Base-by-base conservation (phyloP, 2,329 filamentous ascomycete genomes). In the Aspergillus sp. region DNA sequence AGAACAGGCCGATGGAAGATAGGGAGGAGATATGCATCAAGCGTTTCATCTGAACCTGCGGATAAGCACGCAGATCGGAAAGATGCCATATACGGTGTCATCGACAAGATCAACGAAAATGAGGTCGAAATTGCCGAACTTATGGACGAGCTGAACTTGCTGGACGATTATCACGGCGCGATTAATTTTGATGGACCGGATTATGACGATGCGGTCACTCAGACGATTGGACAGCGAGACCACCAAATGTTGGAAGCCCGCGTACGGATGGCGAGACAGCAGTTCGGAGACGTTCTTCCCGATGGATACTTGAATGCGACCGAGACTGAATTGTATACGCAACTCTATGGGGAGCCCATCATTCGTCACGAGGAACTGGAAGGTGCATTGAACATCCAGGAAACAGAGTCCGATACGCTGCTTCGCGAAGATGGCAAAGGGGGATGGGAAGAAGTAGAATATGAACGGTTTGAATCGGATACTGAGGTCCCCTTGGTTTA, bases 281-380 rank as follows among this genome's bases (percentile, higher is more conserved):
- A 83, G 8, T 95, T 90, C 68, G 87, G 90, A 55, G 86, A 94
- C 63, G 85, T 81, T 0, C 72, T 96, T 20, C 92, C 92, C 0
- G 82, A 84, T 30, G 85, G 81, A 32, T 83, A 89, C 61, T 71
- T 96, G 47, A 84, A 78, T 32, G 77, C 80, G 1, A 82, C 87
- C 49, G 91, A 96, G 68, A 85, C 87, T 63, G 76, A 75, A 45
- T 74, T 95, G 1, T 96, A 95, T 70, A 84, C 88, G 65, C 80
- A 90, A 57, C 74, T 95, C 14, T 96, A 94, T 68, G 93, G 92
- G 1, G 78, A 85, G 32, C 90, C 91, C 2, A 67, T 89, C 1
- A 47, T 65, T 8, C 51, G 46, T 10, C 50, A 70, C 46, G 65
- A 59, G 38, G 60, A 58, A 5, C 19, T 36, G 7, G 46, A 63